phyloP scores from a whole-genome alignment of 176 grass and related monocot genomes.

The Carex scoparia region DNA sequence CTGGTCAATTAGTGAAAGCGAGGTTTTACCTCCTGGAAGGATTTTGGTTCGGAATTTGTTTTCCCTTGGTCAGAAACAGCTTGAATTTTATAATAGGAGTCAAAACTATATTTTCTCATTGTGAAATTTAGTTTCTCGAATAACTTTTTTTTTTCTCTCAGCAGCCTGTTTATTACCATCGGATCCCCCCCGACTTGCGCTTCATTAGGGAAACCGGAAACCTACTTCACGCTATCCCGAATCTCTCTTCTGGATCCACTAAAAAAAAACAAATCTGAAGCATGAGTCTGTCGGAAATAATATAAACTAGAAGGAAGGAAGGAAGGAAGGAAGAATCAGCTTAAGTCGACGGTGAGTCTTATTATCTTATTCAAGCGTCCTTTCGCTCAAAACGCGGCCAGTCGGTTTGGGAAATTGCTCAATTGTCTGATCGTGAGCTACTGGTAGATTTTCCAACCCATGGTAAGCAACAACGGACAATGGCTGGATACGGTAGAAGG shows the following conservation, averaged over 20 bases:
- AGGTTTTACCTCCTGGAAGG: neutral
- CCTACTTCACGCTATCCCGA: neutral
- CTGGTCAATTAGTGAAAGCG: neutral
- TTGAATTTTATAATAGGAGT: neutral
- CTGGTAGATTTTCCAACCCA: too few species aligned
- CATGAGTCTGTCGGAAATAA: neutral
- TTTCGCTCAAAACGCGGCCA: neutral
- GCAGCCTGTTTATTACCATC: neutral
- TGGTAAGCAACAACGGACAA: too few species aligned
- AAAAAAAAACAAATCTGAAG: neutral
- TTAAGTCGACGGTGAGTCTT: neutral
- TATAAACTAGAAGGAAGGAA: neutral
- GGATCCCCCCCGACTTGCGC: neutral
- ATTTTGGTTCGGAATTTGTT: too few species aligned
- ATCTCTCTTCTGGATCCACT: neutral
- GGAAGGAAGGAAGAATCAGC: neutral
- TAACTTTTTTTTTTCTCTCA: neutral
- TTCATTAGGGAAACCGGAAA: neutral
- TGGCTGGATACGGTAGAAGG: too few species aligned
- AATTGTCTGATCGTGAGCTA: neutral
- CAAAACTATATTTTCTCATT: neutral
- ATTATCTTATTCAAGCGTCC: neutral
- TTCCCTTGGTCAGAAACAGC: neutral
- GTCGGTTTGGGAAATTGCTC: neutral
- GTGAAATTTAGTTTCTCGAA: neutral